Conservation (phyloP, 495 filamentous ascomycete genomes). For the Usnea hakonensis region DNA sequence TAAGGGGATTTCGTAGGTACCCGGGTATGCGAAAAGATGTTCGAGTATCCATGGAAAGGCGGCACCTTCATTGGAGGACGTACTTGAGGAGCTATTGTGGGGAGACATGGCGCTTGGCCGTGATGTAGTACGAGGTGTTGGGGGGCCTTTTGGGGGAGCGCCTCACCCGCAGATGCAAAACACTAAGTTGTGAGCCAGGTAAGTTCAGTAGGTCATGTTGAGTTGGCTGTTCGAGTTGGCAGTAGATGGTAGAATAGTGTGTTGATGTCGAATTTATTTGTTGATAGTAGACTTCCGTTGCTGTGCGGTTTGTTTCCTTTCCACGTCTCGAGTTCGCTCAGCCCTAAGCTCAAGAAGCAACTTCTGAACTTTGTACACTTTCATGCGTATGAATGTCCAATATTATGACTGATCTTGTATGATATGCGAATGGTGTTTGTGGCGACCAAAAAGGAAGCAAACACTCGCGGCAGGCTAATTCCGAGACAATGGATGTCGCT, state of each 20-base stretch:
- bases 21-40: conserved; percentile 58
- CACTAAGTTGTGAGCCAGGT: neutral
- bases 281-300: conserved; percentile 14
- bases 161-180: neutral
- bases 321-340: neutral
- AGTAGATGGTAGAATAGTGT: neutral
- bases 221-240: neutral
- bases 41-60: conserved; percentile 57
- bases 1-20: conserved; percentile 62
- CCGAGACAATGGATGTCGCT: neutral
- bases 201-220: conserved; percentile 1
- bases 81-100: conserved; percentile 16
- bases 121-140: conserved; percentile 3
- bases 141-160: conserved; percentile 3
- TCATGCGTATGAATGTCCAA: neutral
- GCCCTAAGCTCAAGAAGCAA: neutral
- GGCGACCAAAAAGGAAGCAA: neutral
- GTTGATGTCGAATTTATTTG: conserved; percentile 5
- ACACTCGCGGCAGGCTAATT: neutral
- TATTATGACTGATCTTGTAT: neutral
- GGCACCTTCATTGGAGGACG: conserved; percentile 36
- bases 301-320: conserved; percentile 11
- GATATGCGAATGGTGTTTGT: conserved; percentile 6
- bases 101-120: conserved; percentile 15
- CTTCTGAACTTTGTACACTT: neutral